These are phyloP conservation scores for Lantana camara DNA, from an alignment of 257 asterid species.

Conservation along the genomic window DNA sequence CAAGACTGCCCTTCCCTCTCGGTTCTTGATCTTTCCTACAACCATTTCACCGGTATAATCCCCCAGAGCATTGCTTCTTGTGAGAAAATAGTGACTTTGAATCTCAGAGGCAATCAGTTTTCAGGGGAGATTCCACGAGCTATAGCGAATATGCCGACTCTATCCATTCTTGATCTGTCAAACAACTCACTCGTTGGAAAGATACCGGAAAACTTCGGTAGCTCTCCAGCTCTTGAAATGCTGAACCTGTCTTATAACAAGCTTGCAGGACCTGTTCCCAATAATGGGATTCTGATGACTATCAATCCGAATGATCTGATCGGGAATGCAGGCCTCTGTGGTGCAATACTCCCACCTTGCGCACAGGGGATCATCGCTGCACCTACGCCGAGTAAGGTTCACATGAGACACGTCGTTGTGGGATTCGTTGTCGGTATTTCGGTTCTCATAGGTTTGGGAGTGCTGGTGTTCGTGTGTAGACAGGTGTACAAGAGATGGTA, in stretches of 20 bases:
- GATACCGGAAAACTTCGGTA: slow-evolving; percentile 66
- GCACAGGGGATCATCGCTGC: slow-evolving; percentile 29
- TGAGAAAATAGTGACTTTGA: slow-evolving; percentile 52
- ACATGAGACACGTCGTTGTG: slow-evolving; percentile 41
- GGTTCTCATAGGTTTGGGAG: slow-evolving; percentile 36
- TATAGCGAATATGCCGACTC: slow-evolving; percentile 61
- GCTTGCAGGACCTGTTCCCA: slow-evolving; percentile 77
- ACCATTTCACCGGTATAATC: slow-evolving; percentile 60
- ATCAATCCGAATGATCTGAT: slow-evolving; percentile 58
- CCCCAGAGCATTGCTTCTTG: slow-evolving; percentile 78
- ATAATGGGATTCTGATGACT: slow-evolving; percentile 57
- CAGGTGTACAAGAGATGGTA: slow-evolving; percentile 64
- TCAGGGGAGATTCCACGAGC: slow-evolving; percentile 66
- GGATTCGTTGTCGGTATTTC: slow-evolving; percentile 55
- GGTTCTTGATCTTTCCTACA: slow-evolving; percentile 58
- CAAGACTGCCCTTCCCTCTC: slow-evolving; percentile 68
- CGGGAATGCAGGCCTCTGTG: slow-evolving; percentile 77
- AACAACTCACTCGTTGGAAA: slow-evolving; percentile 63
- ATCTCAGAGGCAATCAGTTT: slow-evolving; percentile 54
- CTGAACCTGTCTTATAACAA: slow-evolving; percentile 65
- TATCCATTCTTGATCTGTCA: slow-evolving; percentile 68
- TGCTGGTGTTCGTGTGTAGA: slow-evolving; percentile 41
- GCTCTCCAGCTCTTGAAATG: slow-evolving; percentile 72
- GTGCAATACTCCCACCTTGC: slow-evolving; percentile 70
- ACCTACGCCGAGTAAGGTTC: slow-evolving; percentile 36